Percentiles rank a stretch among this genome's conserved stretches.
phyloP scores from a whole-genome alignment of 768 basidiomycete species.

The Leccinum obscurum region DNA sequence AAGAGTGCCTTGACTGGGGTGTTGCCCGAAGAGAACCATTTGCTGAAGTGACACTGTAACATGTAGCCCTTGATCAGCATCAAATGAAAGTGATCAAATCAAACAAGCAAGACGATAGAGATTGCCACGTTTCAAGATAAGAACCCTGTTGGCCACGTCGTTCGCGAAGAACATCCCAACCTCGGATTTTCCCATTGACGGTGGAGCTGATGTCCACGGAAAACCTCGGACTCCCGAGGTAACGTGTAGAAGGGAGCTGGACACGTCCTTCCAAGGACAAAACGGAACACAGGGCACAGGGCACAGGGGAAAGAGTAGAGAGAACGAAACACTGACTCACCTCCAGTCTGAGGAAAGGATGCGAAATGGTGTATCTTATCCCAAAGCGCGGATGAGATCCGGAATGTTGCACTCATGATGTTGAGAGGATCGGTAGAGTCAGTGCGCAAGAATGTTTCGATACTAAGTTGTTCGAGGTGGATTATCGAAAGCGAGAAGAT shows the following conservation, averaged over 20 bases:
- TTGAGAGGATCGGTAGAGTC: not conserved
- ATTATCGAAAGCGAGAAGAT: conserved; percentile 13
- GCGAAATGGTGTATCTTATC: conserved; percentile 91
- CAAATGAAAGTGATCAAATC: conserved; percentile 1
- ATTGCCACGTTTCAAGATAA: not conserved
- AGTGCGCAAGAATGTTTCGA: conserved; percentile 3
- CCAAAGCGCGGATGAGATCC: conserved; percentile 79
- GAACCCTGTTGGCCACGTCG: not conserved
- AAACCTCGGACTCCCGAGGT: not conserved
- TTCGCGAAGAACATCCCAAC: not conserved
- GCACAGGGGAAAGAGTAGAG: not conserved
- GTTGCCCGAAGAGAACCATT: conserved; percentile 21
- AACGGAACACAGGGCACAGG: not conserved
- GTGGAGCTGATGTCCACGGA: conserved; percentile 1
- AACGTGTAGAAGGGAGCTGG: not conserved
- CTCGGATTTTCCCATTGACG: not conserved
- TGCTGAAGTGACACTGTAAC: conserved; percentile 16
- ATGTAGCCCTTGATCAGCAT: conserved; percentile 5
- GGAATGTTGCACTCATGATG: conserved; percentile 50
- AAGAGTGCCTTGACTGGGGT: conserved; percentile 20
- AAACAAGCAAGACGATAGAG: not conserved
- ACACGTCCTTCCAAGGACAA: not conserved
- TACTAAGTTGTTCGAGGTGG: conserved; percentile 1
- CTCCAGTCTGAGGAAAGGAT: conserved; percentile 89
- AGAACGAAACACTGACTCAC: conserved; percentile 40